Evolutionary conservation across 371 early-diverging fungal genomes (phyloP).

Genomic region (Dichotomocladium elegans): DNA sequence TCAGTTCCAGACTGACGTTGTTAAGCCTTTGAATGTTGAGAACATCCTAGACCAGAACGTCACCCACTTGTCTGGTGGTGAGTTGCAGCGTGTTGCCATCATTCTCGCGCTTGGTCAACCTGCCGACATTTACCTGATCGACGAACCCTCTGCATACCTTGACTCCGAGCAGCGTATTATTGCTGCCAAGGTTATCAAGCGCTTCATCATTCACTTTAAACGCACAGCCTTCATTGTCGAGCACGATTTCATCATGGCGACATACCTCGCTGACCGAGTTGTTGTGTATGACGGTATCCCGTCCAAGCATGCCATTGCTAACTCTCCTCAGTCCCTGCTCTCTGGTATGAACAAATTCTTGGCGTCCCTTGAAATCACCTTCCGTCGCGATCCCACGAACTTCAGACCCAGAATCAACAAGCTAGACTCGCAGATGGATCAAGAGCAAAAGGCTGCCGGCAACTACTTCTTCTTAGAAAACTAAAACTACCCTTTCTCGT

Average conservation of each 20-base stretch:
- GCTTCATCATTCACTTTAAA: conserved; percentile 96
- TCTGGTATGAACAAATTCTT: conserved; percentile 99
- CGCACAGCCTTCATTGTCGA: conserved; percentile 99
- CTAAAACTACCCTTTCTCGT: conserved; percentile 17
- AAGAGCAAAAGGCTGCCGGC: conserved; percentile 95
- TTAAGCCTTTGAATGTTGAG: conserved; percentile 96
- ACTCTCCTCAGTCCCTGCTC: conserved; percentile 86
- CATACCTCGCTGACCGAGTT: conserved; percentile 99
- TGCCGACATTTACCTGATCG: conserved; percentile 99
- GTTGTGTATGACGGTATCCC: conserved; percentile 98
- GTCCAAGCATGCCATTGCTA: conserved; percentile 85
- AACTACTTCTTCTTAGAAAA: conserved; percentile 93
- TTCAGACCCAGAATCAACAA: conserved; percentile 99
- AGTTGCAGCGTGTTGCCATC: conserved; percentile 99
- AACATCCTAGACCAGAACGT: conserved; percentile 94
- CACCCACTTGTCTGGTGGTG: conserved; percentile 96
- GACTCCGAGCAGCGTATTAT: conserved; percentile 99
- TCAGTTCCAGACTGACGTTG: conserved; percentile 97
- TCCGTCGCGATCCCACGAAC: conserved; percentile 99
- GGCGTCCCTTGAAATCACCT: conserved; percentile 94
- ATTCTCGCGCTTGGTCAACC: conserved; percentile 93
- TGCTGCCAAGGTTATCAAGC: conserved; percentile 99
- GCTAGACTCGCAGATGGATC: conserved; percentile 94
- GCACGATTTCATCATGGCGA: conserved; percentile 99
- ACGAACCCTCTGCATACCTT: conserved; percentile 99